A percentile compares a stretch with the other conserved stretches of the same genome.
Conservation (phyloP, 345 rosid genomes). For the Eucalyptus polybractea region DNA sequence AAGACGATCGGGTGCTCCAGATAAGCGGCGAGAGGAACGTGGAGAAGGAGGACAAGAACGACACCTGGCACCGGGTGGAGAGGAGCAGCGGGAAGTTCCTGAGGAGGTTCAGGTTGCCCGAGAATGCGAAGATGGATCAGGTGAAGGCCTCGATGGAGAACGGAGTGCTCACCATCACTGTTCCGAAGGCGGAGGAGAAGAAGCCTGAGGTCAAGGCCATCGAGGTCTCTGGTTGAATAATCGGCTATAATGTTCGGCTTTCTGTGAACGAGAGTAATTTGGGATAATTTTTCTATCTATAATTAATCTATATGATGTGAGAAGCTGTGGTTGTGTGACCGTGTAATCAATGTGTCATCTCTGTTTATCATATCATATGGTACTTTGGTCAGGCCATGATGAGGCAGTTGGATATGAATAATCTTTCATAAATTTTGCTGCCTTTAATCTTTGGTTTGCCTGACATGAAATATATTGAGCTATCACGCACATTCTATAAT, state of each 20-base stretch:
- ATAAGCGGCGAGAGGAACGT: too few species aligned
- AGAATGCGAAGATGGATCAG: neutral
- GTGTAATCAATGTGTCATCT: neutral
- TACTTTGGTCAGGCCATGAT: neutral
- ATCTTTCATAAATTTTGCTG: neutral
- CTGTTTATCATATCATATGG: neutral
- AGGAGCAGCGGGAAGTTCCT: too few species aligned
- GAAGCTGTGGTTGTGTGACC: too few species aligned
- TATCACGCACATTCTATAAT: neutral
- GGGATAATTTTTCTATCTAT: too few species aligned
- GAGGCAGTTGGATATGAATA: neutral
- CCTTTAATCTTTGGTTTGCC: neutral
- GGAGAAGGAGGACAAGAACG: too few species aligned
- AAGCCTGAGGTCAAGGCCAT: neutral
- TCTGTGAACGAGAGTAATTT: too few species aligned
- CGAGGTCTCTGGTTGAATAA: neutral
- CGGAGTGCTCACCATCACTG: neutral
- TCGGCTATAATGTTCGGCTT: too few species aligned
- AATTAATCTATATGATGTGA: too few species aligned
- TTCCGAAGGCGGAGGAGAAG: conserved; percentile 7
- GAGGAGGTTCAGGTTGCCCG: neutral
- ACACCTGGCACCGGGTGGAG: too few species aligned
- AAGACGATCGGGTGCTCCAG: too few species aligned
- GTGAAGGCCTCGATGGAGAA: conserved; percentile 4
- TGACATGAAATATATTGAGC: neutral